Evolutionary conservation across 2,329 filamentous ascomycete species (phyloP), one percentile per base, ranked within the genome.

Genomic region (Botrytis byssoidea): DNA sequence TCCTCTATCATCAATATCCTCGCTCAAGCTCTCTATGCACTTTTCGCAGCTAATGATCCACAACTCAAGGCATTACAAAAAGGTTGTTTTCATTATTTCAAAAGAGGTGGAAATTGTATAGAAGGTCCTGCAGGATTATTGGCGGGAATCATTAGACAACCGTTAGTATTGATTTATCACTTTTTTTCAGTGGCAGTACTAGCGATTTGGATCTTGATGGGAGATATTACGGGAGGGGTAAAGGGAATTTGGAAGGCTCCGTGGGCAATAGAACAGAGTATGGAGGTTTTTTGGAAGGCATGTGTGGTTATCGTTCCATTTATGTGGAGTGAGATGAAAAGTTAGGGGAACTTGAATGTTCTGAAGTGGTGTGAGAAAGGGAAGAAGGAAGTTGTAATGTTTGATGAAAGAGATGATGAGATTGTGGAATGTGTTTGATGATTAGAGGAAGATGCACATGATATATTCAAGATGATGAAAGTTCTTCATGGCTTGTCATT

Each of bases 1-100:
- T 93, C 93, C 0, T 90, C 90, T 71, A 95, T 97, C 78, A 96
- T 99, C 86, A 99, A 99, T 83, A 97, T 98, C 78, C 90, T 99
- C n/a, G 95, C 96, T 1, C 93, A 96, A 85, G 95, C 96, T 0
- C 88, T 99, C 1, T 99, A 99, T 85, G 86, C 88, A 46, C 89
- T 99, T 20, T 99, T 98, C 81, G 94, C 95, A 25, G 96, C 95
- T 70, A 87, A 97, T 81, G 92, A 93, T 82, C 83, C 86, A 63
- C 89, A 95, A 80, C 89, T 98, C 70, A 89, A 89, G 76, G 90
- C 92, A 72, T 89, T 99, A 64, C 94, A 97, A 84, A 88, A 88
- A 77, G 96, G 96, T 66, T 99, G 96, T 85, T 98, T 98, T 85
- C 86, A 88, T 44, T 99, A 99, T 84, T 99, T 99, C 85, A 87